These are phyloP conservation scores for Alternaria sp. DNA, from an alignment of 2,329 filamentous ascomycete species.

Conservation along the genomic window DNA sequence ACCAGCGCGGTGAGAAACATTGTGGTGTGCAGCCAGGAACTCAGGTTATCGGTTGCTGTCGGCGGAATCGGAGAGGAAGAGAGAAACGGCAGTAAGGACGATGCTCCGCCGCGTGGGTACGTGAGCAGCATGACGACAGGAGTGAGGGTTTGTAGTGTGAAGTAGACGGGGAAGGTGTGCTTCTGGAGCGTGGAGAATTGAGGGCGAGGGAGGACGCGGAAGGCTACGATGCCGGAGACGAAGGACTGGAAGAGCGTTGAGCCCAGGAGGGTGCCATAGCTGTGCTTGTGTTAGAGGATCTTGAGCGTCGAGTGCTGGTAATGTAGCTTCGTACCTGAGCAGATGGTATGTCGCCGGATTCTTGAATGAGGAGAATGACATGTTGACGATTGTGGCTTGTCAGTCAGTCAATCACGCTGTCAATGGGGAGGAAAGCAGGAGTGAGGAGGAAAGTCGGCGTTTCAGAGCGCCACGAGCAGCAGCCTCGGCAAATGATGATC, in stretches of 20 bases:
- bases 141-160: slow-evolving; percentile 78
- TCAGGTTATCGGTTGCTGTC: slow-evolving; percentile 23
- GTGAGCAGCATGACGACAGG: slow-evolving; percentile 79
- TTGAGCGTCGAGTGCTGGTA: background rate
- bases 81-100: slow-evolving; percentile 10
- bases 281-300: slow-evolving; percentile 45
- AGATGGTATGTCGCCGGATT: slow-evolving; percentile 78
- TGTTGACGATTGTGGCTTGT: slow-evolving; percentile 20
- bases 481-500: slow-evolving; percentile 27
- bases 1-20: slow-evolving; percentile 73
- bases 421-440: background rate
- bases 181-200: slow-evolving; percentile 83
- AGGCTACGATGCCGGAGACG: slow-evolving; percentile 74
- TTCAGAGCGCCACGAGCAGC: slow-evolving; percentile 1
- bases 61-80: slow-evolving; percentile 3
- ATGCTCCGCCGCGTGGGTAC: slow-evolving; percentile 62
- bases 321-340: slow-evolving; percentile 62
- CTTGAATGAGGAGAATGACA: slow-evolving; percentile 59
- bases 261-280: slow-evolving; percentile 87
- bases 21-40: slow-evolving; percentile 66
- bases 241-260: slow-evolving; percentile 90
- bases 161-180: slow-evolving; percentile 83
- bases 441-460: background rate
- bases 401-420: background rate
- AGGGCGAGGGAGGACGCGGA: slow-evolving; percentile 75